phyloP scores from a whole-genome alignment of 1,284 basidiomycete genomes.

The Ustilago tritici region DNA sequence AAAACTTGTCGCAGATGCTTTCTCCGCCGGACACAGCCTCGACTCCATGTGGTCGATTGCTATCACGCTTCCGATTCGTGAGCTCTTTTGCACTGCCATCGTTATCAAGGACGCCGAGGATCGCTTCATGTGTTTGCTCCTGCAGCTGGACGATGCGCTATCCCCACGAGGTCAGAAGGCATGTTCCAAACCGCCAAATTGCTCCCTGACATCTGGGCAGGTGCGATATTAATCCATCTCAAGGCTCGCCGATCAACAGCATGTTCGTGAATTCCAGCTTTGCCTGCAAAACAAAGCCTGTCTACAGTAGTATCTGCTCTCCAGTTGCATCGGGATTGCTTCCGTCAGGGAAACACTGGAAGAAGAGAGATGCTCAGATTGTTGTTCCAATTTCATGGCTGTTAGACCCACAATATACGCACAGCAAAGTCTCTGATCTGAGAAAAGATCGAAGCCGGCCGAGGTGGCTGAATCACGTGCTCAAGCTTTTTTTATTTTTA shows the following conservation, averaged over 20 bases:
- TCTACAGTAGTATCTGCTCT: too few relatives aligned
- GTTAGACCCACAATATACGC: too few relatives aligned
- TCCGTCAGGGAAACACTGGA: too few relatives aligned
- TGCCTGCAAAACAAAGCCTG: too few relatives aligned
- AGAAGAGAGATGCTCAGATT: too few relatives aligned
- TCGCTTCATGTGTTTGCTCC: neutral
- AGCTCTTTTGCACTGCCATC: neutral
- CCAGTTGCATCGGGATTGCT: too few relatives aligned
- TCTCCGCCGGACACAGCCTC: constrained; percentile 20
- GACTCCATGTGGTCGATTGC: constrained; percentile 23
- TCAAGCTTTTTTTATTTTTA: too few relatives aligned
- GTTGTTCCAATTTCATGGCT: too few relatives aligned
- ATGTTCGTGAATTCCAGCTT: neutral
- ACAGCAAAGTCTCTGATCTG: too few relatives aligned
- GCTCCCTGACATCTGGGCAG: neutral
- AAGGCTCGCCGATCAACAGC: neutral
- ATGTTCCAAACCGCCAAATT: neutral
- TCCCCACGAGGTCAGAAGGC: constrained; percentile 3
- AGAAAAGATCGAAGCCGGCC: too few relatives aligned
- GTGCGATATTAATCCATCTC: neutral
- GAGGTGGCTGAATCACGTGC: too few relatives aligned
- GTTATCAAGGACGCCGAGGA: neutral
- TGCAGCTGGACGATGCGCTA: neutral
- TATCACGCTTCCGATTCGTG: neutral
- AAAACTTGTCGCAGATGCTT: neutral